These are phyloP conservation scores for Lachnellula occidentalis DNA, from an alignment of 2,329 filamentous ascomycete genomes.

Conservation along the genomic window DNA sequence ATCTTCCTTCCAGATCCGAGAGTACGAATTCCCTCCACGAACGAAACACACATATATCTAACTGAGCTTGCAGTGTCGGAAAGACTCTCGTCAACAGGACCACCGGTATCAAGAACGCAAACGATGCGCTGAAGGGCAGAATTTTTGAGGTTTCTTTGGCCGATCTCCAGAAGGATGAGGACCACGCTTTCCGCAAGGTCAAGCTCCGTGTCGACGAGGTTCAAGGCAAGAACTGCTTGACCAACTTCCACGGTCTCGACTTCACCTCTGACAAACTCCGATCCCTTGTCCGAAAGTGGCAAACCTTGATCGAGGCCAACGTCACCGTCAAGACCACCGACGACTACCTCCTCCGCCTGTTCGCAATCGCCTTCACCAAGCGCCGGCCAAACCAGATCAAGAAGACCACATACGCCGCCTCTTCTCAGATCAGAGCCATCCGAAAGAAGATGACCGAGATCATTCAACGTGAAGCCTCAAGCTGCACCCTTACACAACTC, in stretches of 20 bases:
- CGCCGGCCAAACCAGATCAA: slow-evolving; percentile 99
- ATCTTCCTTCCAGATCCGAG: slow-evolving; percentile 90
- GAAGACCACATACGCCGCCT: slow-evolving; percentile 98
- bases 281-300: slow-evolving; percentile 99
- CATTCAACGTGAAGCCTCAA: slow-evolving; percentile 91
- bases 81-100: slow-evolving; percentile 99
- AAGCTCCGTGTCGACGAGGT: slow-evolving; percentile 98
- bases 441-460: slow-evolving; percentile 99
- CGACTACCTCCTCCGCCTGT: slow-evolving; percentile 98
- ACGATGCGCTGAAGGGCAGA: slow-evolving; percentile 96
- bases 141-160: slow-evolving; percentile 99
- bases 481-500: slow-evolving; percentile 92
- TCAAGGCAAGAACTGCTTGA: slow-evolving; percentile 99
- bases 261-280: slow-evolving; percentile 99
- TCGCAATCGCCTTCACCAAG: slow-evolving; percentile 99
- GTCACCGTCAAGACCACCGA: slow-evolving; percentile 99
- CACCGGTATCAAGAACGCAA: slow-evolving; percentile 99
- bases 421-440: slow-evolving; percentile 95
- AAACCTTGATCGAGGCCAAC: slow-evolving; percentile 98
- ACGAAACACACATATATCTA: slow-evolving; percentile 25
- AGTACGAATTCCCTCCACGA: slow-evolving; percentile 52
- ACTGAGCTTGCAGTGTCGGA: slow-evolving; percentile 69
- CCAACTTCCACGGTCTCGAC: slow-evolving; percentile 99
- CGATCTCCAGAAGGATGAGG: slow-evolving; percentile 99
- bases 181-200: slow-evolving; percentile 99